phyloP scores from a whole-genome alignment of 768 basidiomycete species.

The Suillus subalutaceus region DNA sequence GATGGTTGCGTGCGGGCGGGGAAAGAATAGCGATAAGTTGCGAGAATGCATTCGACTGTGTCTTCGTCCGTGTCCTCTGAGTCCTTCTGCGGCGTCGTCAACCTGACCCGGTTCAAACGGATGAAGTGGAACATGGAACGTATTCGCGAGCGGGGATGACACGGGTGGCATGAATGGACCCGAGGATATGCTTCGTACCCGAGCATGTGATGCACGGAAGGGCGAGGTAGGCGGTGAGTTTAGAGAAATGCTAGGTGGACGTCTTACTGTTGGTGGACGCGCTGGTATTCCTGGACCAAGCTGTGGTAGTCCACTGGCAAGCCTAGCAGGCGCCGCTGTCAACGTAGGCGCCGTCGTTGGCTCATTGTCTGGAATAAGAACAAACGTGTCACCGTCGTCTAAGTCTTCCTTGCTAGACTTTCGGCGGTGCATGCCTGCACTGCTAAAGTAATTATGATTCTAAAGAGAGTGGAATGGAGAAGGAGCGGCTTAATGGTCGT shows the following conservation, averaged over 20 bases:
- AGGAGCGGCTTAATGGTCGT: slow-evolving; percentile 4
- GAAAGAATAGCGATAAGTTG: slow-evolving; percentile 92
- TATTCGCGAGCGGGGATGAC: not conserved
- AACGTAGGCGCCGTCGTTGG: slow-evolving; percentile 14
- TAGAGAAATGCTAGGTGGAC: slow-evolving; percentile 26
- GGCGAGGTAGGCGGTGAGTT: slow-evolving; percentile 36
- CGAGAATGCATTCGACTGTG: slow-evolving; percentile 86
- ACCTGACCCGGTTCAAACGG: slow-evolving; percentile 21
- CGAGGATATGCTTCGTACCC: slow-evolving; percentile 38
- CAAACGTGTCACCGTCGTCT: slow-evolving; percentile 26
- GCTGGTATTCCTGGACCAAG: slow-evolving; percentile 29
- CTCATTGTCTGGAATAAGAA: not conserved
- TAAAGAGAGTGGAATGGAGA: slow-evolving; percentile 7
- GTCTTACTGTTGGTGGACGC: slow-evolving; percentile 21
- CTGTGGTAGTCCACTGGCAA: slow-evolving; percentile 20
- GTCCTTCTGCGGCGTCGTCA: slow-evolving; percentile 17
- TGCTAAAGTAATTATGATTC: not conserved
- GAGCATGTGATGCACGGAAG: slow-evolving; percentile 32
- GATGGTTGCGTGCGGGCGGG: slow-evolving; percentile 65
- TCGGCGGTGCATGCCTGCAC: slow-evolving; percentile 39
- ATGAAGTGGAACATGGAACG: slow-evolving; percentile 30
- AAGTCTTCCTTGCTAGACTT: slow-evolving; percentile 47
- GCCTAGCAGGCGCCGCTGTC: slow-evolving; percentile 20
- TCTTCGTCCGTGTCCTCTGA: slow-evolving; percentile 33
- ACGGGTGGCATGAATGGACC: slow-evolving; percentile 20